phyloP scores from a whole-genome alignment of 345 rosid species.

The Anastatica hierochuntica region DNA sequence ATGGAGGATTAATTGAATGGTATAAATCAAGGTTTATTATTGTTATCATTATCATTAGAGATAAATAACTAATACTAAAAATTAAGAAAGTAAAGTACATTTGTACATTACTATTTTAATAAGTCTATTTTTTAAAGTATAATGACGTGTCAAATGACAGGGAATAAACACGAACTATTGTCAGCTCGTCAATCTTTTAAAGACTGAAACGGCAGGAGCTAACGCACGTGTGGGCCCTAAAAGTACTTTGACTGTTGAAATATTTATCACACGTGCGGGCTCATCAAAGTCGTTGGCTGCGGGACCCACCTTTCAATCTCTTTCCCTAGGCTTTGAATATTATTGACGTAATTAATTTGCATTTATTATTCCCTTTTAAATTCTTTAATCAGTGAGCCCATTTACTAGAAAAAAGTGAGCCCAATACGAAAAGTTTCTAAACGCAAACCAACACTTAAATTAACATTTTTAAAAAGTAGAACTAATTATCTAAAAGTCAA shows the following conservation, averaged over 20 bases:
- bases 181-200: constrained; percentile 7
- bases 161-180: constrained; percentile 27
- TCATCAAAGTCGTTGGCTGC: not conserved
- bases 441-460: too few species aligned
- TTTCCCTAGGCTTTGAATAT: not conserved
- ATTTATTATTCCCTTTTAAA: not conserved
- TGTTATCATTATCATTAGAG: too few species aligned
- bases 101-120: too few species aligned
- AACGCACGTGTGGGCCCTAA: not conserved
- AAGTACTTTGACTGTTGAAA: constrained; percentile 24
- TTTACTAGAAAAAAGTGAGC: too few species aligned
- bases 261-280: constrained; percentile 12
- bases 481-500: too few species aligned
- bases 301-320: not conserved
- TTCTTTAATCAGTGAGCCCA: not conserved
- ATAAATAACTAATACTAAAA: too few species aligned
- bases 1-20: too few species aligned
- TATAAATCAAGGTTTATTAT: too few species aligned
- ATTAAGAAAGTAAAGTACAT: too few species aligned
- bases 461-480: too few species aligned
- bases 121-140: too few species aligned
- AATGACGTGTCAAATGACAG: constrained; percentile 14
- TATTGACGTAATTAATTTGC: not conserved
- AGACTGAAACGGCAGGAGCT: constrained; percentile 10
- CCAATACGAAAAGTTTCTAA: too few species aligned